Evolutionary conservation across 441 rosid species (phyloP).

Genomic region (Jatropha multifida): DNA sequence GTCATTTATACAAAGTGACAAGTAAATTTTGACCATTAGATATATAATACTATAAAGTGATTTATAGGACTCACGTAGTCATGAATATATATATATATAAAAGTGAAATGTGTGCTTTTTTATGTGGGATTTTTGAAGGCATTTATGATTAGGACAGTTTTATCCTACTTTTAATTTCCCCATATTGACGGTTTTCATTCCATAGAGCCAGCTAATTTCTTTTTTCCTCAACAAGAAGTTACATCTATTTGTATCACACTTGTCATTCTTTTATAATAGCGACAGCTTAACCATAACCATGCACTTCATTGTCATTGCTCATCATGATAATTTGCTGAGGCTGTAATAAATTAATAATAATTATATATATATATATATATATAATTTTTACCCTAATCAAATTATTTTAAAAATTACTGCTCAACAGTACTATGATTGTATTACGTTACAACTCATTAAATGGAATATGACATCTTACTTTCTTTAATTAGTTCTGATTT

Average conservation of each 20-base stretch:
- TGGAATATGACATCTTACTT: too few relatives aligned
- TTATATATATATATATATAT: too few relatives aligned
- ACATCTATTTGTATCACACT: constrained; percentile 25
- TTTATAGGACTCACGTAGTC: background rate
- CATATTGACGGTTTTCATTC: constrained; percentile 21
- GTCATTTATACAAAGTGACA: constrained; percentile 13
- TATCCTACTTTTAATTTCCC: constrained; percentile 8
- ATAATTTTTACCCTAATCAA: too few relatives aligned
- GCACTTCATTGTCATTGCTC: constrained; percentile 27
- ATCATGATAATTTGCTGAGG: constrained; percentile 20
- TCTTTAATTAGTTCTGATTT: too few relatives aligned
- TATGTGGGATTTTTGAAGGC: constrained; percentile 10
- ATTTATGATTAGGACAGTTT: constrained; percentile 25
- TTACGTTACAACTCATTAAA: too few relatives aligned
- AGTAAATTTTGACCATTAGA: constrained; percentile 10
- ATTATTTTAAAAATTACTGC: too few relatives aligned
- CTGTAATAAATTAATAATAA: constrained; percentile 10
- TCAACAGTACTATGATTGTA: too few relatives aligned
- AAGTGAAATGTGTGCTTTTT: constrained; percentile 8
- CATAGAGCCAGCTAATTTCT: constrained; percentile 14
- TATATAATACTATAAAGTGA: background rate
- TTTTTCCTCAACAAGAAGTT: constrained; percentile 14
- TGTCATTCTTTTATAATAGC: constrained; percentile 47
- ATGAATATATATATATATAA: background rate
- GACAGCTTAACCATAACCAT: constrained; percentile 52